Evolutionary conservation across 202 grass and related monocot species (phyloP).

Genomic region (Schoenoplectus tabernaemontani): DNA sequence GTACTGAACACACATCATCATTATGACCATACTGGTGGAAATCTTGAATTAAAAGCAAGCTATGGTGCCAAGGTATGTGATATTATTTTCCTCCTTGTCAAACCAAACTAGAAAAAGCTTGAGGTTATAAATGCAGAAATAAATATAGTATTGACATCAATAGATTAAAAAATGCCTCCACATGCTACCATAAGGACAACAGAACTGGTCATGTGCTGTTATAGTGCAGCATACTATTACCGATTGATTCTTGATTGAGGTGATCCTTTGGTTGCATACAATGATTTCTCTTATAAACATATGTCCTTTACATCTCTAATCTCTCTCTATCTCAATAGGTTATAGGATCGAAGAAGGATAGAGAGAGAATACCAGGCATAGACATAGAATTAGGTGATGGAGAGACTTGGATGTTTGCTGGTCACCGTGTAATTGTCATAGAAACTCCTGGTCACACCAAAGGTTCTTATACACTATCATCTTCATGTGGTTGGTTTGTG

Average conservation of each 20-base stretch:
- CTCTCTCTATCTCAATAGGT: constrained; percentile 39
- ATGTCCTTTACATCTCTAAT: not conserved
- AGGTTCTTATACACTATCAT: constrained; percentile 41
- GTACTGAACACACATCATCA: constrained; percentile 99
- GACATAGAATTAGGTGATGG: constrained; percentile 84
- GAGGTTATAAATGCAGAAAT: not conserved
- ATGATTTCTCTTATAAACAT: not conserved
- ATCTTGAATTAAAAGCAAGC: constrained; percentile 90
- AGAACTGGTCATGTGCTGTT: not conserved
- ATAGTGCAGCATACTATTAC: not conserved
- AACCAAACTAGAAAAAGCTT: not conserved
- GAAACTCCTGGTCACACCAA: constrained; percentile 92
- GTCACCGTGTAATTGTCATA: constrained; percentile 90
- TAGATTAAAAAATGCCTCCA: not conserved
- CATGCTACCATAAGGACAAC: not conserved
- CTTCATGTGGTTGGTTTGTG: not conserved
- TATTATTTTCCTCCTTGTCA: constrained; percentile 8
- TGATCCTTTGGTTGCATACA: not conserved
- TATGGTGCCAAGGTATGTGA: constrained; percentile 94
- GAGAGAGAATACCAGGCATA: constrained; percentile 92
- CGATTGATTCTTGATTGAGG: not conserved
- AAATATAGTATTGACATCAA: not conserved
- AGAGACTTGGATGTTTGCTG: constrained; percentile 95
- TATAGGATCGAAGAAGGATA: constrained; percentile 87
- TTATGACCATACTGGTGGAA: constrained; percentile 94